Evolutionary conservation across 23 red algal genomes (phyloP), one percentile per base, ranked within the genome.

Genomic region (Gracilaria gracilis): DNA sequence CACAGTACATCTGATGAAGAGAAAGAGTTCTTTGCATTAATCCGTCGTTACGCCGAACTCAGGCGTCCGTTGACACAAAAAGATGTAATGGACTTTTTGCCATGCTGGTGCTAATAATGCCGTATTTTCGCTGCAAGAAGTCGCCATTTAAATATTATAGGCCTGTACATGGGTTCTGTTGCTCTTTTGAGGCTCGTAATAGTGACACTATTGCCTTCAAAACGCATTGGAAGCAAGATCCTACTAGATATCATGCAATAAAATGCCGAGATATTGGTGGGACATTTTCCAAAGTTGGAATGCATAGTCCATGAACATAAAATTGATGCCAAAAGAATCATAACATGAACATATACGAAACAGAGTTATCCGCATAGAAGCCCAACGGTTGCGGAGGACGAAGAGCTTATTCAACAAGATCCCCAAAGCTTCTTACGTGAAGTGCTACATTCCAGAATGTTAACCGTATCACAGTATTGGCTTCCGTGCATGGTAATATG

Each of bases 1-100:
- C 3, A 75, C 70, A n/a, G 4, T 7, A 34, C 42, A n/a, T n/a
- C n/a, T n/a, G n/a, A 75, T 12, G 70, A 75, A 75, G 70, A 75
- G 37, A 20, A 75, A 9, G 8, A 20, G 4, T 6, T 75, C 34
- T 4, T 31, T 5, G 7, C 6, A 6, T 8, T 75, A 9, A 23
- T 75, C 7, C 23, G 21, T 8, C 24, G 27, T 36, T 75, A 46
- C 70, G 23, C 70, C 4, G 8, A 7, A 13, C 70, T 8, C 34
- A 28, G 70, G 42, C 5, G 42, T 9, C 70, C 70, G 34, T 28
- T 75, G 23, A 75, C 24, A 4, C 8, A 28, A 36, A 49, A 4
- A 7, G 70, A 75, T 21, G 6, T 75, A 3, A 49, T n/a, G 23
- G 70, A 75, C 37, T 34, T 5, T 8, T 75, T 8, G 70, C 11